A percentile compares a stretch with the other conserved stretches of the same genome.
These are phyloP conservation scores for Cordyceps militaris DNA, from an alignment of 2,329 filamentous ascomycete species.

Conservation along the genomic window DNA sequence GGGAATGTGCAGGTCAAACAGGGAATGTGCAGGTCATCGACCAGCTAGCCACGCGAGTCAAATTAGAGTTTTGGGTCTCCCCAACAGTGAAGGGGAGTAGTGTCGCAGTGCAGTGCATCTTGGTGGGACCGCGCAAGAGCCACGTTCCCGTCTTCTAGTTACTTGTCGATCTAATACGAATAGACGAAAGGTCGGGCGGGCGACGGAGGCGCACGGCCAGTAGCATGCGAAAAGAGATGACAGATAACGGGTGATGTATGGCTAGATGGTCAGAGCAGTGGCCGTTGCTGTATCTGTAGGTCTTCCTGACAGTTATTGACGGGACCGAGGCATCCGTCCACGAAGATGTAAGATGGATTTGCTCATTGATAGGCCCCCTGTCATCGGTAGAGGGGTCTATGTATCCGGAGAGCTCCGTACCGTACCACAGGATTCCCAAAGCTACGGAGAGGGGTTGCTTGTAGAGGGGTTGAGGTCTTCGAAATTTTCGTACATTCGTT, in stretches of 20 bases:
- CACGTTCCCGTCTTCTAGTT: neutral
- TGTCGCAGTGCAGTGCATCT: conserved; percentile 9
- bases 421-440: neutral
- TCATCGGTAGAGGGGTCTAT: neutral
- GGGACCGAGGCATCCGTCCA: neutral
- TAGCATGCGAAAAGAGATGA: neutral
- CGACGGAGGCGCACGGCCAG: neutral
- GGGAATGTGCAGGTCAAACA: too few species aligned
- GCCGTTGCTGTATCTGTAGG: neutral
- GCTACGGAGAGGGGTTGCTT: neutral
- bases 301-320: neutral
- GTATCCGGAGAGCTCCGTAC: conserved; percentile 1
- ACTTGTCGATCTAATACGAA: neutral
- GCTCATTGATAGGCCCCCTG: neutral
- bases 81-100: neutral
- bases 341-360: conserved; percentile 3
- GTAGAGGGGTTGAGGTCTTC: neutral
- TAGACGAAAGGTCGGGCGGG: neutral
- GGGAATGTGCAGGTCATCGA: conserved; percentile 1
- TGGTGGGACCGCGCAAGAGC: neutral
- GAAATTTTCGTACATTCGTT: neutral
- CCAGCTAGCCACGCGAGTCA: neutral
- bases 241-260: neutral
- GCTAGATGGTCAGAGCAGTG: neutral
- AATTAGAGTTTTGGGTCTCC: conserved; percentile 6